These are phyloP conservation scores for Aspergillus quadrilineatus DNA, from an alignment of 2,329 filamentous ascomycete species.

Conservation along the genomic window DNA sequence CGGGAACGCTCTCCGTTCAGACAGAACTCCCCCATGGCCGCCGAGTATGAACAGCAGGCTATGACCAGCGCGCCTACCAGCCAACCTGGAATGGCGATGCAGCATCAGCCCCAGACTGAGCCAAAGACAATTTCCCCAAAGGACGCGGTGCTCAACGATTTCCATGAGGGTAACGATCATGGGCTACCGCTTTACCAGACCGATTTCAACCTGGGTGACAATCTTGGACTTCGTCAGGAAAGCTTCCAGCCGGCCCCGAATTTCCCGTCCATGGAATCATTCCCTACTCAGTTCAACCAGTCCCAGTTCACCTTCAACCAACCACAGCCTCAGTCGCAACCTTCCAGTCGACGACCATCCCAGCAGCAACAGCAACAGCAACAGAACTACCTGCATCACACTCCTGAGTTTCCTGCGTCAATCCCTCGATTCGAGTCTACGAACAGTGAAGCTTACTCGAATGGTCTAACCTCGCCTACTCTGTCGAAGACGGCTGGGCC, in stretches of 20 bases:
- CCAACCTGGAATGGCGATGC: slow-evolving; percentile 33
- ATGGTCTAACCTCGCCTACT: slow-evolving; percentile 36
- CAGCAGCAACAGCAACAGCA: slow-evolving; percentile 9
- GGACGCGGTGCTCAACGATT: slow-evolving; percentile 79
- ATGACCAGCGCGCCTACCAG: slow-evolving; percentile 37
- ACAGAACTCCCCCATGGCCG: slow-evolving; percentile 63
- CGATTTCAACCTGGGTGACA: slow-evolving; percentile 51
- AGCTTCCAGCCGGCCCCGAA: slow-evolving; percentile 38
- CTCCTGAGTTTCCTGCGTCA: slow-evolving; percentile 59
- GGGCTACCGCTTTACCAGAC: slow-evolving; percentile 63
- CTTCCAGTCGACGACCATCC: slow-evolving; percentile 18
- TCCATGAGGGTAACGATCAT: slow-evolving; percentile 67
- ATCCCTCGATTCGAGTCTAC: slow-evolving; percentile 63
- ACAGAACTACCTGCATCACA: slow-evolving; percentile 42
- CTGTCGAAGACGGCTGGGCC: slow-evolving; percentile 36
- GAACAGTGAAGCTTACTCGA: slow-evolving; percentile 49
- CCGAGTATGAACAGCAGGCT: slow-evolving; percentile 48
- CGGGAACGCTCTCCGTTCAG: slow-evolving; percentile 81
- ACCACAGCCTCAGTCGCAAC: slow-evolving; percentile 24
- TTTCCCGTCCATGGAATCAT: slow-evolving; percentile 44
- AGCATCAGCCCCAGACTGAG: slow-evolving; percentile 39
- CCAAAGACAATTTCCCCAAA: slow-evolving; percentile 91
- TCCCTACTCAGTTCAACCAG: slow-evolving; percentile 42
- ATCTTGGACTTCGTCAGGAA: slow-evolving; percentile 38
- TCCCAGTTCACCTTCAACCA: slow-evolving; percentile 50